Percentiles rank a stretch among this genome's conserved stretches.
These are phyloP conservation scores for Magnusiomyces paraingens DNA, from an alignment of 1,139 yeast species.

Conservation along the genomic window DNA sequence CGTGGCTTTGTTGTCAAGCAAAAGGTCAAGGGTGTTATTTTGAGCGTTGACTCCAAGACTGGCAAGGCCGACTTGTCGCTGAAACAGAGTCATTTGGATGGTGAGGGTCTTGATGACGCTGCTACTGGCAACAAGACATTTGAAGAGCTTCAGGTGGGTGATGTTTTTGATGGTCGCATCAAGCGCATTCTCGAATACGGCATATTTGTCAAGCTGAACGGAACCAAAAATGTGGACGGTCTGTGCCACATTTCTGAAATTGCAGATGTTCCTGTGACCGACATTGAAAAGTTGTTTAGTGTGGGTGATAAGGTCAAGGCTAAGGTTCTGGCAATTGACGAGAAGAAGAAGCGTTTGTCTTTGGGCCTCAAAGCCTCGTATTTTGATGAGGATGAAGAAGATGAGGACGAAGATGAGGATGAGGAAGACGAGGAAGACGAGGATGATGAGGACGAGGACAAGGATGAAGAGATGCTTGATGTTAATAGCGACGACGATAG, in stretches of 20 bases:
- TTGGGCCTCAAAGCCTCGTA: constrained; percentile 94
- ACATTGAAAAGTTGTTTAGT: constrained; percentile 55
- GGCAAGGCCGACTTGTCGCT: constrained; percentile 69
- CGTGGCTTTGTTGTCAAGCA: constrained; percentile 64
- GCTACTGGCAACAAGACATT: constrained; percentile 35
- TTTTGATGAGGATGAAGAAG: constrained; percentile 45
- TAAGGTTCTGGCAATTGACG: constrained; percentile 58
- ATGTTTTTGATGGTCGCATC: constrained; percentile 64
- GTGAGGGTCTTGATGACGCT: constrained; percentile 36
- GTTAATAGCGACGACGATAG: constrained; percentile 29
- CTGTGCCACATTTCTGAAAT: constrained; percentile 83
- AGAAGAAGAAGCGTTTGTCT: constrained; percentile 64
- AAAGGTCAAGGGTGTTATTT: constrained; percentile 64
- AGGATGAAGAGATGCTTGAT: constrained; percentile 30
- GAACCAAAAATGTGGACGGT: constrained; percentile 70
- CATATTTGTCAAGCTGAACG: constrained; percentile 76
- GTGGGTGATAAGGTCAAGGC: constrained; percentile 90
- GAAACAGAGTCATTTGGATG: constrained; percentile 74
- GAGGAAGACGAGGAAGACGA: constrained; percentile 31
- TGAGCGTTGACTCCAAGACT: constrained; percentile 46
- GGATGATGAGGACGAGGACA: constrained; percentile 32
- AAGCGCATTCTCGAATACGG: constrained; percentile 82
- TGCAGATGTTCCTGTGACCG: constrained; percentile 59
- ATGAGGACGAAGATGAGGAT: constrained; percentile 34
- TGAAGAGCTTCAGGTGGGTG: constrained; percentile 63